Percentiles rank a stretch among this genome's conserved stretches.
Evolutionary conservation across 495 filamentous ascomycete genomes (phyloP).

Genomic region (Evansstolkia leycettana): DNA sequence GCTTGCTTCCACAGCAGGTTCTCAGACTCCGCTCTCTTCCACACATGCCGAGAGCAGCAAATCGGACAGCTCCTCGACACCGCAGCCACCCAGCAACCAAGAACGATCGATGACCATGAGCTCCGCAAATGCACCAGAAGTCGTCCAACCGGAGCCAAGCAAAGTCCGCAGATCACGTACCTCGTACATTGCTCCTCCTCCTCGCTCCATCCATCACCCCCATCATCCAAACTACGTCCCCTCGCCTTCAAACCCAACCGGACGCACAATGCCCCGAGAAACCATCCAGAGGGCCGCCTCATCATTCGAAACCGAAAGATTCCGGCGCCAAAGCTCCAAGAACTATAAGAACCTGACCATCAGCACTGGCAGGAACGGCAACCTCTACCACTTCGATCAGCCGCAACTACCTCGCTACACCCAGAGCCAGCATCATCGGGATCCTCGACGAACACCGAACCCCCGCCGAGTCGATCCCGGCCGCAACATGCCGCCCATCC

Average conservation of each 20-base stretch:
- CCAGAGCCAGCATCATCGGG: conserved; percentile 16
- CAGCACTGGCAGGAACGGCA: conserved; percentile 7
- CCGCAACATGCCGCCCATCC: conserved; percentile 9
- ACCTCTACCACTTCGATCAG: conserved; percentile 18
- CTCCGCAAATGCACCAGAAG: conserved; percentile 30
- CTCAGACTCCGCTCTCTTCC: no score
- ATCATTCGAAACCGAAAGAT: conserved; percentile 1
- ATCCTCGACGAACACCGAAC: conserved; percentile 7
- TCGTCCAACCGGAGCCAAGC: conserved; percentile 14
- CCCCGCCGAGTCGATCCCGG: conserved; percentile 12
- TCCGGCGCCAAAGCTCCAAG: conserved; percentile 4
- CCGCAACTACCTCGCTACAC: conserved; percentile 15
- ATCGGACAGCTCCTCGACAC: not conserved
- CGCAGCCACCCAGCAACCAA: conserved; percentile 3
- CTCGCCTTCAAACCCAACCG: conserved; percentile 2
- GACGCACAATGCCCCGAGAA: not conserved
- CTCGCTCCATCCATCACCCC: conserved; percentile 16
- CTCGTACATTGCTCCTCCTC: conserved; percentile 5
- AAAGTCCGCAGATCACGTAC: conserved; percentile 22
- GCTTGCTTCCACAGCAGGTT: not conserved
- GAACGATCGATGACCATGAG: conserved; percentile 24
- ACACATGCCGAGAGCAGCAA: not conserved
- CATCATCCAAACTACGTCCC: conserved; percentile 17
- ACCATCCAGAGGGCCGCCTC: conserved; percentile 7
- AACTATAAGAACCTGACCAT: conserved; percentile 1